Evolutionary conservation across 345 rosid genomes (phyloP).

Genomic region (Excoecaria cochinchinensis): DNA sequence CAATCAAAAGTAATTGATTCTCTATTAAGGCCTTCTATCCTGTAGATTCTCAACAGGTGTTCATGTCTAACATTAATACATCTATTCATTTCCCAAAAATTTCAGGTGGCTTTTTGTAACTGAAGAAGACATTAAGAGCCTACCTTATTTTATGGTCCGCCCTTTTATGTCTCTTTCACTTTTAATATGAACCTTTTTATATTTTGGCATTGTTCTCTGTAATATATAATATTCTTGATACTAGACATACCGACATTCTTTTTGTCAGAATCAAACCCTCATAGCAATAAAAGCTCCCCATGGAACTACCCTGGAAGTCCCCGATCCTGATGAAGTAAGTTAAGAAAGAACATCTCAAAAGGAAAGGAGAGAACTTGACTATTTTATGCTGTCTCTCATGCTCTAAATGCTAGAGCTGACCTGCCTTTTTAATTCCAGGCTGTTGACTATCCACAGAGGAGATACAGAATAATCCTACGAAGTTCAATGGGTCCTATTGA

Average conservation of each 20-base stretch:
- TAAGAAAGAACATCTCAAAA: constrained; percentile 2
- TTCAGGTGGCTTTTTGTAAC: constrained; percentile 89
- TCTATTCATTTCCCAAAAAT: constrained; percentile 18
- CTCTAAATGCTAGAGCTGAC: constrained; percentile 26
- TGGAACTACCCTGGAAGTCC: constrained; percentile 96
- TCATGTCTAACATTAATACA: constrained; percentile 14
- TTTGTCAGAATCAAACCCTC: constrained; percentile 80
- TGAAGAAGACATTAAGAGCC: constrained; percentile 82
- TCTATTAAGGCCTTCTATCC: constrained; percentile 7
- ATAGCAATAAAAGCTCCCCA: constrained; percentile 98
- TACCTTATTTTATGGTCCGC: constrained; percentile 74
- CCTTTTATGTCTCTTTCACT: constrained; percentile 11
- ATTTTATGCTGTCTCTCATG: constrained; percentile 15
- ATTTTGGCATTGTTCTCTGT: constrained; percentile 12
- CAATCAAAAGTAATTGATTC: constrained; percentile 62
- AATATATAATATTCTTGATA: constrained; percentile 16
- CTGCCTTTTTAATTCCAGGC: constrained; percentile 48
- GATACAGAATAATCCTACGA: constrained; percentile 90
- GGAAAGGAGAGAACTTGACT: constrained; percentile 1
- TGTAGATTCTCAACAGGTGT: background rate
- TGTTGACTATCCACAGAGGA: constrained; percentile 71
- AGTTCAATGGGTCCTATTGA: constrained; percentile 99
- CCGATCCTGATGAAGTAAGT: constrained; percentile 91
- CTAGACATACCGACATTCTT: constrained; percentile 19
- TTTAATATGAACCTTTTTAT: background rate